Evolutionary conservation across 202 grass and related monocot species (phyloP), one percentile per base, ranked within the genome.

Genomic region (Saccharum hybrid): DNA sequence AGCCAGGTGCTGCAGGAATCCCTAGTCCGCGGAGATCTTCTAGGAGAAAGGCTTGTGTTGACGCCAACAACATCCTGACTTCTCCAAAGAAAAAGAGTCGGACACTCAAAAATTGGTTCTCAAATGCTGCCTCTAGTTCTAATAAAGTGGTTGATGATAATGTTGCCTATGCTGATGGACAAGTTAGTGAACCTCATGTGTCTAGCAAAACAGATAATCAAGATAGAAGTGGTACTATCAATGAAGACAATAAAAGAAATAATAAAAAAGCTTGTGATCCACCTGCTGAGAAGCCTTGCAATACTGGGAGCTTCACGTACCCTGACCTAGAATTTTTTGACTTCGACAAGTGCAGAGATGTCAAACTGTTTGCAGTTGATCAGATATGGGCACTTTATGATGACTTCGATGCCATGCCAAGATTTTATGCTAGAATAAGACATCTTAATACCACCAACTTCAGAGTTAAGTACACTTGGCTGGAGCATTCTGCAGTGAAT

Each of bases 321-420:
- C 77, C 86, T 26, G 95, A 98, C 4, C 85, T 92, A 49, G 90
- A 98, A 73, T 98, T 98, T 82, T 94, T 73, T 81, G 60, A 95
- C 36, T 98, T 98, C n/a, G 83, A 86, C 23, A 75, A 40, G 21
- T 41, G 54, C 74, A 84, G 95, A 78, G 82, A 88, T 77, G 63
- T 31, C 8, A 87, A 19, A 82, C 52, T 54, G 66, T 90, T 98
- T 76, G 70, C 70, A 56, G 86, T 72, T 82, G 87, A 85, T 86
- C 95, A 98, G 85, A 92, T 93, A 59, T 98, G 92, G 95, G 85
- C 95, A 75, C 57, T 94, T 48, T 98, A 98, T 83, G 92, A 98
- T 88, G 51, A 86, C 16, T 37, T 62, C 5, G 95, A 93, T 85
- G 92, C 89, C 46, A 98, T 98, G 95, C 92, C 95, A 46, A 80